Evolutionary conservation across 352 stramenopile species (phyloP).

Genomic region (Blastocystis hominis): DNA sequence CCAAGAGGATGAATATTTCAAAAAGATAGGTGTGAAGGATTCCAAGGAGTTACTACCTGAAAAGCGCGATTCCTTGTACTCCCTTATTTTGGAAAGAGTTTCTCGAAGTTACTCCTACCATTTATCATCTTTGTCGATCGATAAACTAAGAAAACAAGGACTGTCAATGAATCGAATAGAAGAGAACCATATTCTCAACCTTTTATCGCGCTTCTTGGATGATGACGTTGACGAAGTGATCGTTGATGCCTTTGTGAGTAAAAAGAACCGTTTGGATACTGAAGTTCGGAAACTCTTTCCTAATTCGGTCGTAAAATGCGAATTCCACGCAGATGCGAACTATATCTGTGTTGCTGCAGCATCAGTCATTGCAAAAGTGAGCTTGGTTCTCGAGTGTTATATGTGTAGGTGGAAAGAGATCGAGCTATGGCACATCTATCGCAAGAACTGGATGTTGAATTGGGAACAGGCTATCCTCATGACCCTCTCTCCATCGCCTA

Average conservation of each 20-base stretch:
- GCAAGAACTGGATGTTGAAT: not conserved
- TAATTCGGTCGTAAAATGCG: not conserved
- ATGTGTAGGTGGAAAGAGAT: not conserved
- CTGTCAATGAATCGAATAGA: slow-evolving; percentile 31
- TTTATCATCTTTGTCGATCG: not conserved
- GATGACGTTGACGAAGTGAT: not conserved
- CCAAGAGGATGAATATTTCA: not conserved
- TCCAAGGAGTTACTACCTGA: not conserved
- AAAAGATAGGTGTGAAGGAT: not conserved
- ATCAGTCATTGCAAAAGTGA: not conserved
- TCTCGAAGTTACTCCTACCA: not conserved
- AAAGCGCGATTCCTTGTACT: not conserved
- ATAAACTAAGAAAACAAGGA: not conserved
- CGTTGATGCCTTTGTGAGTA: slow-evolving; percentile 26
- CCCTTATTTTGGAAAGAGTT: not conserved
- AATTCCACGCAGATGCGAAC: not conserved
- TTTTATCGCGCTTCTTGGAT: not conserved
- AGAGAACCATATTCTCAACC: slow-evolving; percentile 22
- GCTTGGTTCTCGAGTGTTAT: not conserved
- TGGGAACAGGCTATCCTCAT: slow-evolving; percentile 3
- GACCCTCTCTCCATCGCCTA: not conserved
- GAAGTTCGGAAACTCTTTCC: not conserved
- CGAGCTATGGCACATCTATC: not conserved
- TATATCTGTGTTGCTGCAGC: not conserved
- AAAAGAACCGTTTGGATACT: not conserved